phyloP scores from a whole-genome alignment of 2,329 filamentous ascomycete species.

The Pestalotiopsis sp. region DNA sequence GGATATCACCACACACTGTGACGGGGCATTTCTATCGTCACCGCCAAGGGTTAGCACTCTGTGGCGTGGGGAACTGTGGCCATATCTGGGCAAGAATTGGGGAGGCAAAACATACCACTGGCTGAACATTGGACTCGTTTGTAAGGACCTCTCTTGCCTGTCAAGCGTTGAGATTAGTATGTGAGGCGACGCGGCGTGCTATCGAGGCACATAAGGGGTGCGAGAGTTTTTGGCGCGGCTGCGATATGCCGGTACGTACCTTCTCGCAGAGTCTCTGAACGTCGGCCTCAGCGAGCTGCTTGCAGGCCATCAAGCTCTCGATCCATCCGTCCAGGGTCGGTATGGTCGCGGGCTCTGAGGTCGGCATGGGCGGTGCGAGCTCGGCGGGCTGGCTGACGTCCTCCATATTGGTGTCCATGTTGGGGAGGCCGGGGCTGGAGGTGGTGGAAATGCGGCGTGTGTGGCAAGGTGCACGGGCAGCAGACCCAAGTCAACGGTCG shows the following conservation, averaged over 20 bases:
- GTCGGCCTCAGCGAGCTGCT: slow-evolving; percentile 92
- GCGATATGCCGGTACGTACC: slow-evolving; percentile 53
- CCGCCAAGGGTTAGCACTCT: slow-evolving; percentile 28
- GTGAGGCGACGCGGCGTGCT: slow-evolving; percentile 13
- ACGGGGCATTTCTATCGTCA: slow-evolving; percentile 86
- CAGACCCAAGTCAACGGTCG: not conserved
- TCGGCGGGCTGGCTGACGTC: slow-evolving; percentile 87
- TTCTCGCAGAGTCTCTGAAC: slow-evolving; percentile 98
- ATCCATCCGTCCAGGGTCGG: slow-evolving; percentile 97
- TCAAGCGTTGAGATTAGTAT: slow-evolving; percentile 12
- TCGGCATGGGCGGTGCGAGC: slow-evolving; percentile 65
- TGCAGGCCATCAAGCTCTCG: slow-evolving; percentile 97
- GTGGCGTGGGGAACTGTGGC: not conserved
- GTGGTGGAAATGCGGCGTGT: not conserved
- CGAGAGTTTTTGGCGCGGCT: not conserved
- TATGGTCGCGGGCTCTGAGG: slow-evolving; percentile 81
- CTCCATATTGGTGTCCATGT: slow-evolving; percentile 99
- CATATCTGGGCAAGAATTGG: not conserved
- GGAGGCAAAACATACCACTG: slow-evolving; percentile 72
- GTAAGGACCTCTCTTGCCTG: slow-evolving; percentile 95
- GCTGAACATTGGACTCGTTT: slow-evolving; percentile 98
- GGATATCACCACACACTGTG: slow-evolving; percentile 98
- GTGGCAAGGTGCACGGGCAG: not conserved
- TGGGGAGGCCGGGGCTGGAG: slow-evolving; percentile 19
- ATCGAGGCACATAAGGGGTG: slow-evolving; percentile 9